Base-by-base conservation (phyloP, 2,329 filamentous ascomycete species). In the Venturia carpophila region DNA sequence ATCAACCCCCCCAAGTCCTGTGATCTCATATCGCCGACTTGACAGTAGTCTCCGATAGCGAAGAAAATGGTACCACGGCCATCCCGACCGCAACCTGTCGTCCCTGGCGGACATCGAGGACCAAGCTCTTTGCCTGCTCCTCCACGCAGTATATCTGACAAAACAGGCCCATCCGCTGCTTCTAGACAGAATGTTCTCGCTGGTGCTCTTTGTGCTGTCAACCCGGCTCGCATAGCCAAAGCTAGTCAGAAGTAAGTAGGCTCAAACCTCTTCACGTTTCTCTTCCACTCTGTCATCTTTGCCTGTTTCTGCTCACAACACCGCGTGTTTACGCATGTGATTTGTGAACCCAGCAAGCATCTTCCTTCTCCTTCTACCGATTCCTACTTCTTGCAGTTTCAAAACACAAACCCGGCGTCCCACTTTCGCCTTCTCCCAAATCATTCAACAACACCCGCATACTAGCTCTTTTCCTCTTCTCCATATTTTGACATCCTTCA, bases 191-290 rank as follows among this genome's bases (percentile, higher is more conserved):
- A 58, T n/a, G 27, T n/a, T 58, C 52, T 37, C 19, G 52, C 52
- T 10, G 52, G 30, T 58, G 30, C 52, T 21, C 1, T 15, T 19
- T 3, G 52, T 19, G 13, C 19, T 56, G 52, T 27, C 30, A 37
- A 58, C 17, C n/a, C 52, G 15, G 47, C 52, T 34, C 52, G 52
- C 4, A 37, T 37, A n/a, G 52, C 52, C 7, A 58, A 58, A 37
- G 52, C 30, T 21, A n/a, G 52, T 19, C 52, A 58, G 19, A 58
- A 58, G 52, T 58, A 58, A 58, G 52, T 52, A 10, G 37, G 19
- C 15, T 11, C 30, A 37, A 19, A n/a, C 5, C 30, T n/a, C 17
- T 37, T 37, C 52, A 19, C 6, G 19, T 37, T 6, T 27, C 47
- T 27, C 47, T 52, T 15, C 9, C n/a, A 15, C 5, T 37, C 17